phyloP scores from a whole-genome alignment of 2,329 filamentous ascomycete genomes.

The Diaporthe destruens region DNA sequence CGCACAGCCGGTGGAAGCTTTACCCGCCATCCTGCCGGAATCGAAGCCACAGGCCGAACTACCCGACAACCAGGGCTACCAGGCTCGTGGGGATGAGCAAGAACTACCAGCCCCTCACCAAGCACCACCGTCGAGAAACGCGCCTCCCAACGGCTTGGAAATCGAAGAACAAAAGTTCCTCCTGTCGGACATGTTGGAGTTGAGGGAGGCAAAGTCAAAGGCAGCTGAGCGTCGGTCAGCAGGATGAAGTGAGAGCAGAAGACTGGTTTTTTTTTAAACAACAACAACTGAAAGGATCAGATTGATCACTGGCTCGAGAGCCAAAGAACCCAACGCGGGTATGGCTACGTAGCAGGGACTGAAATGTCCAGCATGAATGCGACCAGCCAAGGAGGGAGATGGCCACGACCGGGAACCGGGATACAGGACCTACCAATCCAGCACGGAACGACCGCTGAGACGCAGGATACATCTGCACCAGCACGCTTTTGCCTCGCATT shows the following conservation, averaged over 20 bases:
- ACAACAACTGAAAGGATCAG: background rate
- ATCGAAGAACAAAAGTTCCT: constrained; percentile 41
- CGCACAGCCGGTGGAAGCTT: constrained; percentile 28
- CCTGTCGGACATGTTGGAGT: constrained; percentile 35
- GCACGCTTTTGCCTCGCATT: background rate
- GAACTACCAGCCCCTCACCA: constrained; percentile 40
- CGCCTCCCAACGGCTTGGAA: constrained; percentile 37
- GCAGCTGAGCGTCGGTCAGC: constrained; percentile 20
- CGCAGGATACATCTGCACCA: background rate
- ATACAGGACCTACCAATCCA: background rate
- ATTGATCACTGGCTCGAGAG: background rate
- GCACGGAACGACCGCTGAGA: background rate
- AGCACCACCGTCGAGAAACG: constrained; percentile 33
- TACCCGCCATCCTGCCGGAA: constrained; percentile 39
- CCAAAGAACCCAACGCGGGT: background rate
- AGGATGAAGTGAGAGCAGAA: constrained; percentile 17
- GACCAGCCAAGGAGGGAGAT: background rate
- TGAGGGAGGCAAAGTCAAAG: constrained; percentile 35
- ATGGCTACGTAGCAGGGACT: background rate
- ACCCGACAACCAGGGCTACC: constrained; percentile 36
- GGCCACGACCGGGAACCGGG: background rate
- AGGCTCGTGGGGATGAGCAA: constrained; percentile 38
- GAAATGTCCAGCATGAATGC: background rate
- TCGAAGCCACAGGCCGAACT: constrained; percentile 40
- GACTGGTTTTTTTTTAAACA: background rate